Percentiles rank a stretch among this genome's conserved stretches.
Evolutionary conservation across 202 grass and related monocot species (phyloP).

Genomic region (Zoysia matrella): DNA sequence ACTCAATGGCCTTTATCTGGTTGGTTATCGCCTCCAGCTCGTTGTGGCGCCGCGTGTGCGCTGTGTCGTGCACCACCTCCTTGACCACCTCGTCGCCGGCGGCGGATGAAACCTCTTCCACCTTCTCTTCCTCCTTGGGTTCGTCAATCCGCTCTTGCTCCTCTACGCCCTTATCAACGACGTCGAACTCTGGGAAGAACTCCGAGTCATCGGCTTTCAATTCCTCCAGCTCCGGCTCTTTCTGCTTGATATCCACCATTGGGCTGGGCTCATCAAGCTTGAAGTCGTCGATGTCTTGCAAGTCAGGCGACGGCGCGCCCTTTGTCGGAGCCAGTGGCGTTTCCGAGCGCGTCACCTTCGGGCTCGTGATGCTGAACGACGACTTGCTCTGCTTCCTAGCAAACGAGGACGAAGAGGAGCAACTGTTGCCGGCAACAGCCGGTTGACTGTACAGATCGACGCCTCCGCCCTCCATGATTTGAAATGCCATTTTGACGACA

Average conservation of each 20-base stretch:
- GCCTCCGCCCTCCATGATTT: constrained; percentile 89
- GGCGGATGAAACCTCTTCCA: constrained; percentile 10
- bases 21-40: constrained; percentile 93
- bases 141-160: constrained; percentile 56
- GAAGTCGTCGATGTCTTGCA: constrained; percentile 85
- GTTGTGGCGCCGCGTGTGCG: constrained; percentile 61
- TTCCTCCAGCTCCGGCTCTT: constrained; percentile 43
- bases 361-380: constrained; percentile 87
- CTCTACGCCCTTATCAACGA: constrained; percentile 89
- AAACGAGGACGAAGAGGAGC: constrained; percentile 43
- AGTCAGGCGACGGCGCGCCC: constrained; percentile 48
- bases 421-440: not conserved
- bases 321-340: constrained; percentile 45
- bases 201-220: constrained; percentile 67
- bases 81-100: constrained; percentile 81
- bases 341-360: constrained; percentile 58
- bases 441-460: constrained; percentile 64
- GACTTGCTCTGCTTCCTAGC: constrained; percentile 75
- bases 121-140: constrained; percentile 7
- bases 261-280: constrained; percentile 70
- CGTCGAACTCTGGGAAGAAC: constrained; percentile 74
- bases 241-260: constrained; percentile 7
- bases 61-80: constrained; percentile 80
- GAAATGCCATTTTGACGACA: constrained; percentile 76
- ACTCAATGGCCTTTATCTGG: constrained; percentile 90